Conservation (phyloP, 805 yeast genomes). For the Teunomyces atbi region DNA sequence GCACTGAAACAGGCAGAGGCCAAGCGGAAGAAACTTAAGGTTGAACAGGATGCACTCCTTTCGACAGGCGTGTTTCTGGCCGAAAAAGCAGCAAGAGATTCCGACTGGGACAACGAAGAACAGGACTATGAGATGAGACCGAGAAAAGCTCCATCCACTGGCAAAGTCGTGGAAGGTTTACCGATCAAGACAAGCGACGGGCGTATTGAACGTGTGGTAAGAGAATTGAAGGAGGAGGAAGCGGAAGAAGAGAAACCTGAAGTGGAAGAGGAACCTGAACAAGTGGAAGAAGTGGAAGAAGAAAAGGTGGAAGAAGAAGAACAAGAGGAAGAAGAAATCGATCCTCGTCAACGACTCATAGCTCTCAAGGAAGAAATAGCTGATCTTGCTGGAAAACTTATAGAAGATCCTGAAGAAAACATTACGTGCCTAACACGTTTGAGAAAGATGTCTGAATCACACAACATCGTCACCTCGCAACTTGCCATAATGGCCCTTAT, state of each 20-base stretch:
- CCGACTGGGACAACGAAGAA: slow-evolving; percentile 68
- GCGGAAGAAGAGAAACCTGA: slow-evolving; percentile 11
- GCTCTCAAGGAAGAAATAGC: slow-evolving; percentile 83
- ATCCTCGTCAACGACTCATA: slow-evolving; percentile 53
- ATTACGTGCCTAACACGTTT: slow-evolving; percentile 61
- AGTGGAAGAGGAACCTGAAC: slow-evolving; percentile 16
- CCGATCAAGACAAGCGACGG: slow-evolving; percentile 81
- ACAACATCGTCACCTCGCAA: slow-evolving; percentile 63
- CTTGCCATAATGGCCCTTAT: slow-evolving; percentile 76
- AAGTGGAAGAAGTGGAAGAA: slow-evolving; percentile 20
- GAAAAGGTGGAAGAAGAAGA: slow-evolving; percentile 27
- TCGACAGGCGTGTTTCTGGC: slow-evolving; percentile 33
- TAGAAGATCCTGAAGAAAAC: slow-evolving; percentile 89
- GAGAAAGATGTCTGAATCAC: slow-evolving; percentile 66
- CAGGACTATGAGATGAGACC: slow-evolving; percentile 78
- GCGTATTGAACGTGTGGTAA: slow-evolving; percentile 63
- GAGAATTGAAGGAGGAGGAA: slow-evolving; percentile 24
- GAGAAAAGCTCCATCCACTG: slow-evolving; percentile 48
- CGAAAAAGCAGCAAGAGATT: slow-evolving; percentile 12
- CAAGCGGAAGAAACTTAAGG: slow-evolving; percentile 35
- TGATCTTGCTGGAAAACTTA: slow-evolving; percentile 67
- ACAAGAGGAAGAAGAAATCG: slow-evolving; percentile 45
- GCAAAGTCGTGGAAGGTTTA: slow-evolving; percentile 60
- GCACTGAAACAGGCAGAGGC: slow-evolving; percentile 19
- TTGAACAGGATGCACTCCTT: slow-evolving; percentile 43